These are phyloP conservation scores for Dryadomyces quercivorus DNA, from an alignment of 2,329 filamentous ascomycete species.

Conservation along the genomic window DNA sequence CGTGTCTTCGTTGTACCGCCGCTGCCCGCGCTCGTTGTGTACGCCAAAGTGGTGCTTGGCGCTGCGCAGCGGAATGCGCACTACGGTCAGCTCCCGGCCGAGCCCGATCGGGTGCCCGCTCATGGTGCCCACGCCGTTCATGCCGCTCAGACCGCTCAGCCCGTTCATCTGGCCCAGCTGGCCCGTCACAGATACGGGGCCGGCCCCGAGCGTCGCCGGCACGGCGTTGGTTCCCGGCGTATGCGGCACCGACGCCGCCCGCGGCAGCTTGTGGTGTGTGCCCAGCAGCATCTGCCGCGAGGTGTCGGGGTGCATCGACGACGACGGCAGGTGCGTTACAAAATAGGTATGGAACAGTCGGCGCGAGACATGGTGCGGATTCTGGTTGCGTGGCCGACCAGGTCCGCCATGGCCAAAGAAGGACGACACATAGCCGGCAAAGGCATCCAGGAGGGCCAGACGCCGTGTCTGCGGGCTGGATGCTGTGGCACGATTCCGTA, in stretches of 20 bases:
- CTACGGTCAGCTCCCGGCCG: slow-evolving; percentile 74
- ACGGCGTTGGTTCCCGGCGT: slow-evolving; percentile 39
- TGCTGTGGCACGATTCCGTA: not conserved
- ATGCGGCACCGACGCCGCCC: slow-evolving; percentile 73
- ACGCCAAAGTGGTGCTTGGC: slow-evolving; percentile 95
- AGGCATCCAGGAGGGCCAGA: slow-evolving; percentile 11
- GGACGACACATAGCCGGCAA: slow-evolving; percentile 12
- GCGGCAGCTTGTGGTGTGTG: slow-evolving; percentile 72
- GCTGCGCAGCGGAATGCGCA: slow-evolving; percentile 82
- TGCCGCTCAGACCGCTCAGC: too few relatives aligned
- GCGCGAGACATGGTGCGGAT: not conserved
- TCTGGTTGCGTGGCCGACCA: not conserved
- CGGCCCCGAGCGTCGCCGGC: slow-evolving; percentile 24
- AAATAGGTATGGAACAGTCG: slow-evolving; percentile 86
- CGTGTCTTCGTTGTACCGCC: slow-evolving; percentile 85
- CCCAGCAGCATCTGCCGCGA: slow-evolving; percentile 47
- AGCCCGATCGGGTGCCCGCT: not conserved
- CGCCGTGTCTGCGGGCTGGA: not conserved
- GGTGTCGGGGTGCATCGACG: slow-evolving; percentile 83
- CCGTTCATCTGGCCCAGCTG: too few relatives aligned
- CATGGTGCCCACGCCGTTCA: too few relatives aligned
- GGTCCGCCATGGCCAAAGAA: slow-evolving; percentile 5
- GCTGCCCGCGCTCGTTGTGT: slow-evolving; percentile 63
- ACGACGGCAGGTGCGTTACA: slow-evolving; percentile 87
- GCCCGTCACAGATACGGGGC: too few relatives aligned